Evolutionary conservation across 108 stramenopile species (phyloP).

Genomic region (Discostella stelligeroides): DNA sequence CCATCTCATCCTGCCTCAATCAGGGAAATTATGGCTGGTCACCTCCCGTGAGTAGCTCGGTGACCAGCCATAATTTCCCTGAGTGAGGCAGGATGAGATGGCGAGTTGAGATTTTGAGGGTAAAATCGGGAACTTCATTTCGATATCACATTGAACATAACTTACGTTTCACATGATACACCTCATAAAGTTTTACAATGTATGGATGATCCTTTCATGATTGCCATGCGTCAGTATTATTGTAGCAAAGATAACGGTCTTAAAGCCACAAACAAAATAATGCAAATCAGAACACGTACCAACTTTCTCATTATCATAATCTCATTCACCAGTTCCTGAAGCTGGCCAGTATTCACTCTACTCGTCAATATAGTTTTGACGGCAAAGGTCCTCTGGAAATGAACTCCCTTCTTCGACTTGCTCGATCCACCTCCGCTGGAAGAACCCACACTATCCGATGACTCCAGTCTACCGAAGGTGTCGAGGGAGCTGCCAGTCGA

Average conservation of each 20-base stretch:
- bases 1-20: neutral
- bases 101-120: too few relatives aligned
- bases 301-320: conserved; percentile 59
- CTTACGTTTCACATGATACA: conserved; percentile 63
- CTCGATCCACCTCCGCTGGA: neutral
- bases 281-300: conserved; percentile 14
- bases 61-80: conserved; percentile 72
- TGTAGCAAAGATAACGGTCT: neutral
- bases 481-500: too few relatives aligned
- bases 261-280: neutral
- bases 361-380: conserved; percentile 60
- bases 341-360: conserved; percentile 44
- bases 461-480: conserved; percentile 8
- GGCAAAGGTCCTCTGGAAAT: conserved; percentile 54
- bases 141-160: too few relatives aligned
- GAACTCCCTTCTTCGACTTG: conserved; percentile 41
- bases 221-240: neutral
- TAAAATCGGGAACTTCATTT: too few relatives aligned
- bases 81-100: neutral
- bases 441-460: neutral
- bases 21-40: conserved; percentile 73
- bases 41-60: conserved; percentile 71
- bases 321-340: conserved; percentile 57
- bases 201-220: conserved; percentile 64
- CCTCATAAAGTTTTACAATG: conserved; percentile 79